Conservation (phyloP, 257 asterid genomes). For the Hygrophila difformis region DNA sequence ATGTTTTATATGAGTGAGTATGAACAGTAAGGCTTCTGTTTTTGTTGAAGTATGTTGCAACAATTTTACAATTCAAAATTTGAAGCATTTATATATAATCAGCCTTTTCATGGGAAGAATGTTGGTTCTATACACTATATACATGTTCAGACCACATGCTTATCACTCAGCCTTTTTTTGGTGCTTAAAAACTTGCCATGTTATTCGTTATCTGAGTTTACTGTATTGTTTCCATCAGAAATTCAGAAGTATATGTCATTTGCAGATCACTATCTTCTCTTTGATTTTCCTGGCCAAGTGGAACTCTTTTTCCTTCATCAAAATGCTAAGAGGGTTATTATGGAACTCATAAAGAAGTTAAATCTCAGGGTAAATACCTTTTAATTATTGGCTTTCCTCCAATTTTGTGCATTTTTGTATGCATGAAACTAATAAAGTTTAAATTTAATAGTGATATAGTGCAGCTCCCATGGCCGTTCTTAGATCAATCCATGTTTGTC, state of each 20-base stretch:
- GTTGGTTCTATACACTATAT: no score
- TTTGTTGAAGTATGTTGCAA: neutral
- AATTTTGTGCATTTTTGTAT: no score
- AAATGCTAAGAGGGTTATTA: constrained; percentile 67
- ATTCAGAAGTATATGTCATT: constrained; percentile 89
- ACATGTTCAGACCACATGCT: constrained; percentile 17
- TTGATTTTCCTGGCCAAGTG: no score
- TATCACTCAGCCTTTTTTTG: neutral
- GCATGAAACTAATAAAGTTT: no score
- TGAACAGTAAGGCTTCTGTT: neutral
- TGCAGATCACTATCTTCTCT: no score
- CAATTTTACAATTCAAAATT: no score
- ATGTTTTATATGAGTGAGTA: neutral
- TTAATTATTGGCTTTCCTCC: constrained; percentile 7
- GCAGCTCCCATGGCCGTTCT: no score
- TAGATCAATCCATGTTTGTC: no score
- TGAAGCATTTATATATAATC: neutral
- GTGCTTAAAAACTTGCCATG: neutral
- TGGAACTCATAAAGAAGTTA: constrained; percentile 75
- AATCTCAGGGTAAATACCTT: constrained; percentile 52
- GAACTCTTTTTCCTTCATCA: constrained; percentile 90
- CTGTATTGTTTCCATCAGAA: neutral
- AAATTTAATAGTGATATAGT: no score
- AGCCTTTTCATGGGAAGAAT: no score
- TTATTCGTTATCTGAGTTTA: no score